Evolutionary conservation across 2,329 filamentous ascomycete species (phyloP), one percentile per base, ranked within the genome.

Genomic region (Aspergillus uvarum): DNA sequence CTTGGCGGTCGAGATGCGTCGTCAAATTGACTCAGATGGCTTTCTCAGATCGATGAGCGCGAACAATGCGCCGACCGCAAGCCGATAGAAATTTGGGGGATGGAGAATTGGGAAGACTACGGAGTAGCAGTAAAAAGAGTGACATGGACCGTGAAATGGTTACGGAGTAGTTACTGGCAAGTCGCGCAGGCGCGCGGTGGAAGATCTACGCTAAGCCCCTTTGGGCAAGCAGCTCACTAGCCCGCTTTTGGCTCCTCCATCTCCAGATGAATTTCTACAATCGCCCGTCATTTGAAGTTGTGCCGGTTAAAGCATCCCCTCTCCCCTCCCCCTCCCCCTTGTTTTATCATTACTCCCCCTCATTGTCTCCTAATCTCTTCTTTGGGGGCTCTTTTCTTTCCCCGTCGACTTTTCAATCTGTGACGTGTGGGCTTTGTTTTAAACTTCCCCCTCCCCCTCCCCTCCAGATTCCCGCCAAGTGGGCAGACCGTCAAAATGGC

Each of bases 401-500:
- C n/a, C 29, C 31, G 42, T 54, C 22, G 58, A 59, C n/a, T 57
- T 10, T 66, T 47, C 32, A 35, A 59, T 62, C 19, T 42, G 24
- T 26, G n/a, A 29, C 19, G 51, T 31, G 35, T 62, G 38, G 29
- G 31, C 44, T 54, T 51, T 60, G 55, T 62, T 35, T 19, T 19
- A 16, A 35, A 12, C 38, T 19, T 7, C 38, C 26, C 51, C 59
- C 63, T 61, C 60, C 54, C 60, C 58, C 63, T 60, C 60, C 54
- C 60, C 58, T 57, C 26, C 60, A 48, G 55, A 56, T 57, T 57
- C 56, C 69, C 72, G 69, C 71, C 72, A 56, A 61, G 65, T 68
- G 74, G 38, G 72, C 71, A 72, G 66, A 70, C 68, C 69, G 70
- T 75, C 72, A 78, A 75, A 51, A 80, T 80, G 78, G 77, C 78